phyloP scores from a whole-genome alignment of 306 rosid genomes.

The Alnus rubra region DNA sequence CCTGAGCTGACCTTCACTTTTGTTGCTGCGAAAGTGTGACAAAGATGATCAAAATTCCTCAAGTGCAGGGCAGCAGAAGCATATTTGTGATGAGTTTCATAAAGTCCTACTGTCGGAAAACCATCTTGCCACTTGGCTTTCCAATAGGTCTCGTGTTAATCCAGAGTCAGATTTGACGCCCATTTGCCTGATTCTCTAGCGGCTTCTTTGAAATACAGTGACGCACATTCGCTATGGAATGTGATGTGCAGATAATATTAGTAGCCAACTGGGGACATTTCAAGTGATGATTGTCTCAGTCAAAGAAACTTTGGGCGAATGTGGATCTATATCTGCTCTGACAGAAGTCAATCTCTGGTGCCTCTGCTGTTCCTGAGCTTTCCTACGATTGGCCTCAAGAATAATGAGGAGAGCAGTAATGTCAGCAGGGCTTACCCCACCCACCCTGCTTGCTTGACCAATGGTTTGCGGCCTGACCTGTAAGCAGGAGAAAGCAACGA shows the following conservation, averaged over 20 bases:
- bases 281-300: slow-evolving; percentile 57
- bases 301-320: slow-evolving; percentile 44
- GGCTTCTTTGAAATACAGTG: background rate
- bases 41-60: background rate
- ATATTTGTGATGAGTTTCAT: background rate
- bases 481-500: background rate
- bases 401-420: slow-evolving; percentile 84
- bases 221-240: background rate
- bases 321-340: slow-evolving; percentile 38
- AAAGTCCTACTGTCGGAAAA: background rate
- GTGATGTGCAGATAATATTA: slow-evolving; percentile 13
- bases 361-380: slow-evolving; percentile 60
- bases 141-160: background rate
- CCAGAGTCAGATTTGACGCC: background rate
- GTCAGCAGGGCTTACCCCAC: slow-evolving; percentile 98
- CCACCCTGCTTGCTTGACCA: slow-evolving; percentile 96
- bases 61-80: background rate
- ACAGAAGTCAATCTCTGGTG: slow-evolving; percentile 53
- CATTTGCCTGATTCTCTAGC: background rate
- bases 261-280: slow-evolving; percentile 14
- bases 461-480: slow-evolving; percentile 75
- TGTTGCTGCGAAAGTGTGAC: background rate
- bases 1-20: background rate
- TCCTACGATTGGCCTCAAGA: slow-evolving; percentile 76
- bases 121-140: background rate